These are phyloP conservation scores for Bigelowiella natans DNA, from an alignment of 78 protist genomes.

Conservation along the genomic window DNA sequence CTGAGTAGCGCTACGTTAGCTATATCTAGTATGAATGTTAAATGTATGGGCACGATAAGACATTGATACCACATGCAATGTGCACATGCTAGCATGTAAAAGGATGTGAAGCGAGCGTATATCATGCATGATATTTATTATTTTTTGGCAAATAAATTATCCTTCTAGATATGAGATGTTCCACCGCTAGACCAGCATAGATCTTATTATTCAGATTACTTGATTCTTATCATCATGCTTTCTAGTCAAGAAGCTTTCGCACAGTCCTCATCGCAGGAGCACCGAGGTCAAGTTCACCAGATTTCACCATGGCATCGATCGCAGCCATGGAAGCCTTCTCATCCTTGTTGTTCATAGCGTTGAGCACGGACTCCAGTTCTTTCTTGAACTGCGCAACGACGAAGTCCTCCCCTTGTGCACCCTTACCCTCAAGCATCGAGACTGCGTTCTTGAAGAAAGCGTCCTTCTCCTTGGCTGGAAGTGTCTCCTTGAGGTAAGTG, in stretches of 20 bases:
- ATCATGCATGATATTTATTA: too few species aligned
- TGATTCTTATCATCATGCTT: too few species aligned
- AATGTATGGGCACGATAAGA: too few species aligned
- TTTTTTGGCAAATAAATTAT: too few species aligned
- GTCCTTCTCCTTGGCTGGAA: not conserved
- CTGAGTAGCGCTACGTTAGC: too few species aligned
- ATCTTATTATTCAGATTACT: too few species aligned
- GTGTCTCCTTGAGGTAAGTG: not conserved
- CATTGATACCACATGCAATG: too few species aligned
- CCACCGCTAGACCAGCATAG: too few species aligned
- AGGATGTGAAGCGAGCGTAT: too few species aligned
- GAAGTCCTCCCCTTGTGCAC: not conserved
- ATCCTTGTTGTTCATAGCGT: not conserved
- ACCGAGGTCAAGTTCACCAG: not conserved
- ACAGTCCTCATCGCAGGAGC: not conserved
- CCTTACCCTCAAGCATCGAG: not conserved
- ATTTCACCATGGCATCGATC: not conserved
- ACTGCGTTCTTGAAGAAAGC: not conserved
- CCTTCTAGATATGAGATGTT: too few species aligned
- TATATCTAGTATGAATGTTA: too few species aligned
- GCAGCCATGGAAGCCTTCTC: not conserved
- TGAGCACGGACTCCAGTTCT: not conserved
- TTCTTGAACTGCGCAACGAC: not conserved
- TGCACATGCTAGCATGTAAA: too few species aligned
- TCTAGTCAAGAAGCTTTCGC: not conserved